Conservation (phyloP, 805 yeast genomes). For the Starmerella apis region DNA sequence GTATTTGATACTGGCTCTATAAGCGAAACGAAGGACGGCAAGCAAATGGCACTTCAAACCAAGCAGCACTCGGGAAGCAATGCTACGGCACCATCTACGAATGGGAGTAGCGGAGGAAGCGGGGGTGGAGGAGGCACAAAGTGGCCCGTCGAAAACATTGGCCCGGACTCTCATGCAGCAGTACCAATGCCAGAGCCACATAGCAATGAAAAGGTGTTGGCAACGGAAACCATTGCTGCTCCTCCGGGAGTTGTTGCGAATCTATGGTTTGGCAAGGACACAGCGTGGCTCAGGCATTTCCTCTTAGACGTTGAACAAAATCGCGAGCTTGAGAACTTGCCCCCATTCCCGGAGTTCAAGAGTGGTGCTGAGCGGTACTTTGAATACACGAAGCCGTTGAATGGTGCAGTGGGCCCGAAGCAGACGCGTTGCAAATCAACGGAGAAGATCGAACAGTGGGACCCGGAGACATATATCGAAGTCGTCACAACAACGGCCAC, state of each 20-base stretch:
- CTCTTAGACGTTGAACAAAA: constrained; percentile 29
- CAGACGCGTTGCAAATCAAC: constrained; percentile 68
- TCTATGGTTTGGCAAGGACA: constrained; percentile 57
- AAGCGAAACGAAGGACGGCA: background rate
- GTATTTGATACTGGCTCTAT: constrained; percentile 5
- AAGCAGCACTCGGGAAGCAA: constrained; percentile 27
- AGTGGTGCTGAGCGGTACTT: constrained; percentile 36
- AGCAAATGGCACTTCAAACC: constrained; percentile 11
- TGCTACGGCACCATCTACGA: constrained; percentile 34
- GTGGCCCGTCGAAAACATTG: constrained; percentile 34
- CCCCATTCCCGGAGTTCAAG: constrained; percentile 23
- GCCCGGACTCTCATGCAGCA: constrained; percentile 39
- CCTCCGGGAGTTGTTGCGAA: constrained; percentile 70
- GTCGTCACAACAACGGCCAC: constrained; percentile 59
- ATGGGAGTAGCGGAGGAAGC: too few species aligned
- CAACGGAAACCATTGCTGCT: constrained; percentile 46
- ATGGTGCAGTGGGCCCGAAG: constrained; percentile 83
- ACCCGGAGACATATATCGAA: constrained; percentile 45
- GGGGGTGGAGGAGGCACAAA: constrained; percentile 3
- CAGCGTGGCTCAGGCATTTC: constrained; percentile 37
- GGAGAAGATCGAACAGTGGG: constrained; percentile 50
- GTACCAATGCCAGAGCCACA: constrained; percentile 44
- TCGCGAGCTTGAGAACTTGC: constrained; percentile 28
- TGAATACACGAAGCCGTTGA: constrained; percentile 62
- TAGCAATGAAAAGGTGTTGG: constrained; percentile 42